Conservation (phyloP, 345 rosid genomes). For the Hibiscus syriacus region DNA sequence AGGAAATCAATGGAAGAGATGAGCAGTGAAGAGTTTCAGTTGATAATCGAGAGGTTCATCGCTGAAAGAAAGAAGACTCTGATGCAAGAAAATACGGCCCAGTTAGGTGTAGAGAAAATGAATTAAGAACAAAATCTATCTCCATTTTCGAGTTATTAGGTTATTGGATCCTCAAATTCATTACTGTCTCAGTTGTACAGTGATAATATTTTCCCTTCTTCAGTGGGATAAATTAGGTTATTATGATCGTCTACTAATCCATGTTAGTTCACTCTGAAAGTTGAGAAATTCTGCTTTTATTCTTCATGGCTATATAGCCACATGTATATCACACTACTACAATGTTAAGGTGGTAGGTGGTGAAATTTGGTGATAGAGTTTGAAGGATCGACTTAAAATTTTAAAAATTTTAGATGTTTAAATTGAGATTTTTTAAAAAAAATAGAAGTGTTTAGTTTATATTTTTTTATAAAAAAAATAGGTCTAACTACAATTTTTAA, state of each 20-base stretch:
- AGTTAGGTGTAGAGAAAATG: not conserved
- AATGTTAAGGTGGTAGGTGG: too few species aligned
- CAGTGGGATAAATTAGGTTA: not conserved
- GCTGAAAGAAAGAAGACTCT: conserved; percentile 12
- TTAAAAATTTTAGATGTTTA: too few species aligned
- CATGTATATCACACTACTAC: too few species aligned
- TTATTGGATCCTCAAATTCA: not conserved
- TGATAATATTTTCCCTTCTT: not conserved
- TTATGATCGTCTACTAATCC: not conserved
- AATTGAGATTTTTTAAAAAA: too few species aligned
- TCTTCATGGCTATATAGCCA: too few species aligned
- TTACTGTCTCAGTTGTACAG: not conserved
- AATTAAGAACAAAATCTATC: not conserved
- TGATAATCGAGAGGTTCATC: conserved; percentile 25
- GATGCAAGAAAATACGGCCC: not conserved
- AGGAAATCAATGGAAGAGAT: conserved; percentile 20
- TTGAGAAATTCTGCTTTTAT: not conserved
- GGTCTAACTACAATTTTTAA: too few species aligned
- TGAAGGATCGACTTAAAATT: too few species aligned
- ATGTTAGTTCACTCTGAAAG: not conserved
- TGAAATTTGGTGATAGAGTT: too few species aligned
- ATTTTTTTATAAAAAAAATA: too few species aligned
- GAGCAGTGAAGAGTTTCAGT: conserved; percentile 29
- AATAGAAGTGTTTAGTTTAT: too few species aligned
- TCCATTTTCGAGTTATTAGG: not conserved